These are phyloP conservation scores for Mucor saturninus DNA, from an alignment of 371 early-diverging fungal species.

Conservation along the genomic window DNA sequence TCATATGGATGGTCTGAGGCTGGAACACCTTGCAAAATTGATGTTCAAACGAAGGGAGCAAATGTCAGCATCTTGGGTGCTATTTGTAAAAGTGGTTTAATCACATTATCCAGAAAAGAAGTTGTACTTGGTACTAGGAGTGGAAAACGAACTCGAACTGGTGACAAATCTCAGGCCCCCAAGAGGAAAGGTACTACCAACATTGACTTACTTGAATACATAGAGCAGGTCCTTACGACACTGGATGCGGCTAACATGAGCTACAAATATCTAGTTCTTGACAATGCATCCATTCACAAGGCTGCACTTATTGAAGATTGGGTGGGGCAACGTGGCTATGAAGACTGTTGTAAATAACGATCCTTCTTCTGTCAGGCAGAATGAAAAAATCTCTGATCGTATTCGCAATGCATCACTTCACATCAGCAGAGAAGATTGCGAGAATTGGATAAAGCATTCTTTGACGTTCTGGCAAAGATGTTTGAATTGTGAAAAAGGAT, in stretches of 20 bases:
- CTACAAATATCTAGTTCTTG: constrained; percentile 22
- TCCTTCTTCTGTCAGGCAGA: neutral
- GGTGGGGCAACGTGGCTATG: neutral
- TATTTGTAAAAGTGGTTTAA: constrained; percentile 15
- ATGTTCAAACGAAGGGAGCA: constrained; percentile 23
- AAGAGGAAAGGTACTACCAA: constrained; percentile 22
- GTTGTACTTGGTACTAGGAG: constrained; percentile 7
- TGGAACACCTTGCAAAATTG: constrained; percentile 22
- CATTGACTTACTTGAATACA: constrained; percentile 23
- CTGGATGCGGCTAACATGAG: constrained; percentile 15
- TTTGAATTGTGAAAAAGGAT: constrained; percentile 7
- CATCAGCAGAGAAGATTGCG: constrained; percentile 21
- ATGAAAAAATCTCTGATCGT: constrained; percentile 14
- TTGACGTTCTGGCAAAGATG: constrained; percentile 25
- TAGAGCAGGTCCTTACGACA: constrained; percentile 22
- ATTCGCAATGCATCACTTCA: constrained; percentile 18
- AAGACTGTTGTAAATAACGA: constrained; percentile 27
- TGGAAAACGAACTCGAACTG: constrained; percentile 9
- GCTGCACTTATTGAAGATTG: constrained; percentile 7
- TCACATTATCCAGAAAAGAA: constrained; percentile 24
- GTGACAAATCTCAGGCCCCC: neutral
- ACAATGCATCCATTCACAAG: constrained; percentile 22
- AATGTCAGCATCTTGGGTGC: constrained; percentile 7
- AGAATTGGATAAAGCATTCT: constrained; percentile 21
- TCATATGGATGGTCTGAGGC: constrained; percentile 25